Base-by-base conservation (phyloP, 768 basidiomycete species). In the Calocybe gangraenosa region DNA sequence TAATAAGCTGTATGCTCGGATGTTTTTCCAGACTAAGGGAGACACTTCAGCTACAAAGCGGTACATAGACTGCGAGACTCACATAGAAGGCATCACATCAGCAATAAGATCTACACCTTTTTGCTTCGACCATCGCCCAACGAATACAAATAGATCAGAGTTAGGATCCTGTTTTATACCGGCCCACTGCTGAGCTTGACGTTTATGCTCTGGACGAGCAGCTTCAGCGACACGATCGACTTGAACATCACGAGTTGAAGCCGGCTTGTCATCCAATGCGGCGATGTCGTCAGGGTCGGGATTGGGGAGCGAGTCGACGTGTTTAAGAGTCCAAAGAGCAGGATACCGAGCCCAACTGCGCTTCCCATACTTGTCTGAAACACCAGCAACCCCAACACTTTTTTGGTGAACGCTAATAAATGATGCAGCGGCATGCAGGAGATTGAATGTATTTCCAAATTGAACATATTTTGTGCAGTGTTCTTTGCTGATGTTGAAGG, bases 31-130 rank as follows among this genome's bases (percentile, higher is more conserved):
- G 65, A 46, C 89, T 92, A 56, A 21, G 46, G 36, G 37, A 15
- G 19, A 17, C 48, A n/a, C 52, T 46, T 34, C 32, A 49, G 22
- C 25, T 40, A 11, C 30, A 35, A 25, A n/a, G 28, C 17, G 23
- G 34, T 30, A 1, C 48, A 28, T 42, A 37, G 33, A 21, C 25
- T 38, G 32, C 39, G 14, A 42, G 10, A 76, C 87, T 56, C 59
- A 89, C 83, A 96, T 59, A 2, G 79, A 76, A 18, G 92, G 93
- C 88, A 96, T 89, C 51, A 96, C 84, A 65, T 96, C 93, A 7
- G 93, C 93, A 53, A 96, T 96, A 34, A 96, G 71, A 67, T 96
- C 93, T n/a, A 96, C 92, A 66, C 89, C 93, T 66, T 96, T 96
- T 65, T 96, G 93, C 65, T 95, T 96, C 4, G 93, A 96, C 93